phyloP scores from a whole-genome alignment of 805 yeast genomes.

The Candida jianshihensis region DNA sequence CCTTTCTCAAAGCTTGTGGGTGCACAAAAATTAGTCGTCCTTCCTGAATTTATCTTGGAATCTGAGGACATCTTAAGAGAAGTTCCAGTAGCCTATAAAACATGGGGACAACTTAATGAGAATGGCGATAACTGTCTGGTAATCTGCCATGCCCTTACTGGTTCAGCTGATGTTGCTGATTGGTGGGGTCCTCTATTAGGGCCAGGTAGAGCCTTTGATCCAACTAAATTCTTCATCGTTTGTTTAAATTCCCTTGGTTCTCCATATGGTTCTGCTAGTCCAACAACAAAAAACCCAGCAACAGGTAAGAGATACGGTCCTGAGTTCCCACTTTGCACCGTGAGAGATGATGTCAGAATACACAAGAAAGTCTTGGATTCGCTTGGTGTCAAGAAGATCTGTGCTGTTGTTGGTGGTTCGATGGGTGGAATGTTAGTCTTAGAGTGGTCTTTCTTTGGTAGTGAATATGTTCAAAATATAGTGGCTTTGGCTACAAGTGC shows the following conservation, averaged over 20 bases:
- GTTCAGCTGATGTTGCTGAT: conserved; percentile 89
- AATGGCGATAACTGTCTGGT: conserved; percentile 70
- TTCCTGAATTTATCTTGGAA: conserved; percentile 72
- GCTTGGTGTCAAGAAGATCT: conserved; percentile 70
- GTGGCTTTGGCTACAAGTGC: conserved; percentile 93
- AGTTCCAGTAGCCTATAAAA: conserved; percentile 91
- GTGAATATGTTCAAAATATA: conserved; percentile 57
- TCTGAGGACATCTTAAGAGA: conserved; percentile 67
- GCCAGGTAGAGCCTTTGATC: conserved; percentile 81
- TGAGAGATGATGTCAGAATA: conserved; percentile 84
- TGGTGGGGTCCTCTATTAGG: conserved; percentile 99
- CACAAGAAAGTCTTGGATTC: conserved; percentile 75
- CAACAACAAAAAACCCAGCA: conserved; percentile 71
- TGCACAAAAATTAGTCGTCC: conserved; percentile 70
- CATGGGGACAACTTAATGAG: conserved; percentile 85
- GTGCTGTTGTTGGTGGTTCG: conserved; percentile 90
- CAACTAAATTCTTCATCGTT: conserved; percentile 74
- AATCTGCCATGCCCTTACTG: conserved; percentile 95
- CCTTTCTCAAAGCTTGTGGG: conserved; percentile 64
- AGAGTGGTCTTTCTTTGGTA: conserved; percentile 75
- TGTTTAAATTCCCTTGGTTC: conserved; percentile 93
- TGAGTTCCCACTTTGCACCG: conserved; percentile 87
- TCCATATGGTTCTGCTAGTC: conserved; percentile 94
- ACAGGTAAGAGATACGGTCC: conserved; percentile 84
- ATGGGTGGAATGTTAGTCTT: conserved; percentile 98